Evolutionary conservation across 2,329 filamentous ascomycete genomes (phyloP).

Genomic region (Trichophaea hybrida): DNA sequence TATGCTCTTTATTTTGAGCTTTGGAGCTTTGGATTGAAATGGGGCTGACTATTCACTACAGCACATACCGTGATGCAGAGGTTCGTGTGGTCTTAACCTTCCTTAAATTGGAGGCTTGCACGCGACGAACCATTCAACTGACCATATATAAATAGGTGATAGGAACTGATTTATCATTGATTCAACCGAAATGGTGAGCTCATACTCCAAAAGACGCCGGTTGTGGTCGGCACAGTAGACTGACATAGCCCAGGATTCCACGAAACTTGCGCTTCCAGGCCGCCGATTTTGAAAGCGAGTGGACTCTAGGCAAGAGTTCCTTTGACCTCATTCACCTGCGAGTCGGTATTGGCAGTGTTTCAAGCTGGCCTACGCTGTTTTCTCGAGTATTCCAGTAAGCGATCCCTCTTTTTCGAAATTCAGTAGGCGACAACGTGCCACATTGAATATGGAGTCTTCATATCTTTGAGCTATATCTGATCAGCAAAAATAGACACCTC

Average conservation of each 20-base stretch:
- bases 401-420: neutral
- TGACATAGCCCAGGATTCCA: conserved; percentile 45
- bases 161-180: conserved; percentile 32
- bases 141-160: conserved; percentile 24
- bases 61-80: conserved; percentile 43
- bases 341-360: conserved; percentile 63
- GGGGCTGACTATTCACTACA: conserved; percentile 24
- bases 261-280: conserved; percentile 53
- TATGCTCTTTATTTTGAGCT: conserved; percentile 2
- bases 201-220: neutral
- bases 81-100: conserved; percentile 48
- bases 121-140: conserved; percentile 13
- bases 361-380: conserved; percentile 63
- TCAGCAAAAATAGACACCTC: conserved; percentile 45
- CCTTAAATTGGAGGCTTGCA: conserved; percentile 40
- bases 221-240: neutral
- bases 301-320: conserved; percentile 50
- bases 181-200: conserved; percentile 31
- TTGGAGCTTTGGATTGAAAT: neutral
- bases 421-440: too few species aligned
- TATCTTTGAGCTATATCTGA: neutral
- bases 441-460: neutral
- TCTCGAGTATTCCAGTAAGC: conserved; percentile 50
- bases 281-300: conserved; percentile 64
- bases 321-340: conserved; percentile 78